These are phyloP conservation scores for Chlamydomonas sp. DNA, from an alignment of 139 green algal species.

Conservation along the genomic window DNA sequence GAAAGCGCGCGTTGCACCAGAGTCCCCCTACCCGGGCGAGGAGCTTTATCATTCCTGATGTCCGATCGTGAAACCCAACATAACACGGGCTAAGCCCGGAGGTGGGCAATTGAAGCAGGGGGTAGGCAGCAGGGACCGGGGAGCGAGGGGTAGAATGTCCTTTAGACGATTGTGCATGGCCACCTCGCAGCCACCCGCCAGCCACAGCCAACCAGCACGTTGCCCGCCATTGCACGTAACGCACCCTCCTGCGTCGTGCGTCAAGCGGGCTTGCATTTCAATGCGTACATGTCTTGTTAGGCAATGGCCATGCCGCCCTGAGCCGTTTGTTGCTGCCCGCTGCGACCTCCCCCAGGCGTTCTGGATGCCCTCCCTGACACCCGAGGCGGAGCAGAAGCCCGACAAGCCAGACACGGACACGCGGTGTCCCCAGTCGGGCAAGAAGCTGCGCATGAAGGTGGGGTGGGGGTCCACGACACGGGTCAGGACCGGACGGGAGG, in stretches of 20 bases:
- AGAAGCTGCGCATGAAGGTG: conserved; percentile 87
- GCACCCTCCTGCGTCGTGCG: too few species aligned
- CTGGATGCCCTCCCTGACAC: conserved; percentile 79
- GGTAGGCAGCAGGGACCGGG: not conserved
- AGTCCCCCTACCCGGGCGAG: too few species aligned
- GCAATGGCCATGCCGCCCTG: too few species aligned
- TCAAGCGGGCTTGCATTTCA: too few species aligned
- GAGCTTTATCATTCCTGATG: too few species aligned
- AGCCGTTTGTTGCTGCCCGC: too few species aligned
- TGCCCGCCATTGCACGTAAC: too few species aligned
- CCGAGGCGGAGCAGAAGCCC: conserved; percentile 55
- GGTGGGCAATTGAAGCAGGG: not conserved
- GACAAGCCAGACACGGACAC: conserved; percentile 81
- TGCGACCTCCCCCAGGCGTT: conserved; percentile 64
- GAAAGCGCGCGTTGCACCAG: not conserved
- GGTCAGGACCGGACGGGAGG: not conserved
- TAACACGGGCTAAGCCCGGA: not conserved
- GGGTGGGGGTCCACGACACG: conserved; percentile 21
- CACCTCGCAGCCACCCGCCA: too few species aligned
- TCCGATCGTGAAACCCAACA: too few species aligned
- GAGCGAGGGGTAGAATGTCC: not conserved
- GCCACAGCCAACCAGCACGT: too few species aligned
- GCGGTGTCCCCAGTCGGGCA: conserved; percentile 82
- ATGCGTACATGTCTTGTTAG: too few species aligned
- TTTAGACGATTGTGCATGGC: too few species aligned